Percentiles rank a stretch among this genome's conserved stretches.
Evolutionary conservation across 805 yeast species (phyloP).

Genomic region (Suhomyces sp.): DNA sequence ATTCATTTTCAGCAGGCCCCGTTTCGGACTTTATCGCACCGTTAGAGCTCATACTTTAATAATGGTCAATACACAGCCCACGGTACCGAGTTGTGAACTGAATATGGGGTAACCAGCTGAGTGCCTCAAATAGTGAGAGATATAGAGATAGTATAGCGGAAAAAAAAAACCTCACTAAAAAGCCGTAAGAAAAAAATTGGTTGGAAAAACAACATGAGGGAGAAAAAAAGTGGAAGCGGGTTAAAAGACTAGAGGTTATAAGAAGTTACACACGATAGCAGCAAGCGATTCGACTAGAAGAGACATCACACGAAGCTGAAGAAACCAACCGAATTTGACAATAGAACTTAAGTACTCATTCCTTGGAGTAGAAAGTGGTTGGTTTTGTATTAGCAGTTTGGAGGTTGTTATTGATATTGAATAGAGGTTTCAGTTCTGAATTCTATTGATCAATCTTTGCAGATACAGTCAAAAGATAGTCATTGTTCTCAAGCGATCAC

Average conservation of each 20-base stretch:
- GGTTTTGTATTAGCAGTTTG: neutral
- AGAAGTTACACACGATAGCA: neutral
- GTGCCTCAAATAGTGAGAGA: neutral
- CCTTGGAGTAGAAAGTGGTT: neutral
- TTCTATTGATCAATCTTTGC: neutral
- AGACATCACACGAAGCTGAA: neutral
- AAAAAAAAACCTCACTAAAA: neutral
- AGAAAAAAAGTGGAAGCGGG: neutral
- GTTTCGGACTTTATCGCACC: neutral
- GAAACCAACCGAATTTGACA: neutral
- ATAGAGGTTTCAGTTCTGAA: neutral
- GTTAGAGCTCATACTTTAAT: neutral
- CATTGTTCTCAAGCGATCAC: neutral
- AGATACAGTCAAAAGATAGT: neutral
- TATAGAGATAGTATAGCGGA: neutral
- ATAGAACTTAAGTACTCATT: neutral
- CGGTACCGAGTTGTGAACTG: neutral
- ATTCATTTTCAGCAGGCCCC: neutral
- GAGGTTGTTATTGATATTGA: neutral
- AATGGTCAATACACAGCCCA: neutral
- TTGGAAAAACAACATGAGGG: constrained; percentile 1
- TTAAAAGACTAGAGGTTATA: neutral
- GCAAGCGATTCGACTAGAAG: neutral
- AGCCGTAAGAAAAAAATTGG: neutral
- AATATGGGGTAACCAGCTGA: neutral